These are phyloP conservation scores for Hypoxylon perforatum DNA, from an alignment of 495 filamentous ascomycete genomes.

Conservation along the genomic window DNA sequence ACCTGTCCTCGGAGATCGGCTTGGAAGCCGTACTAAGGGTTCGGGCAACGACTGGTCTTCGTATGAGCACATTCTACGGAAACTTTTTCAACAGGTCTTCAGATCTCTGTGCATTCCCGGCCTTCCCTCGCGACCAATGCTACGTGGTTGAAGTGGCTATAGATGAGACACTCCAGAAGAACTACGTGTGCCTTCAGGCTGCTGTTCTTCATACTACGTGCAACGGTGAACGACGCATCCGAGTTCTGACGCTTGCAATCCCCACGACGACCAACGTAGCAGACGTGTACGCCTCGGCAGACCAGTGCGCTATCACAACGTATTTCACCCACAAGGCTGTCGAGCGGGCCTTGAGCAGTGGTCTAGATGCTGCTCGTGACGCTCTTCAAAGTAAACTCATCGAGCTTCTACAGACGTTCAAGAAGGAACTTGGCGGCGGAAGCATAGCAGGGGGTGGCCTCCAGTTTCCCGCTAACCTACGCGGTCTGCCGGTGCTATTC, in stretches of 20 bases:
- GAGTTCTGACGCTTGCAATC: constrained; percentile 91
- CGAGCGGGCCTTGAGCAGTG: constrained; percentile 84
- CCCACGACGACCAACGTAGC: constrained; percentile 91
- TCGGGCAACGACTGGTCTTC: constrained; percentile 90
- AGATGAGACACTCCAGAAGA: constrained; percentile 92
- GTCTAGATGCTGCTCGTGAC: constrained; percentile 90
- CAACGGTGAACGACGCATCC: constrained; percentile 94
- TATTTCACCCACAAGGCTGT: constrained; percentile 99
- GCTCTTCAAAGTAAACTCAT: constrained; percentile 87
- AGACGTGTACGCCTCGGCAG: constrained; percentile 93
- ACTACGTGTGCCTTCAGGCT: constrained; percentile 94
- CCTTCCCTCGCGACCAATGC: constrained; percentile 95
- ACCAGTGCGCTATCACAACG: constrained; percentile 90
- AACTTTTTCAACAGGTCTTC: constrained; percentile 99
- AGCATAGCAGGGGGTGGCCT: constrained; percentile 92
- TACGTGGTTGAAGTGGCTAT: constrained; percentile 99
- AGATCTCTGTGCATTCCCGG: constrained; percentile 96
- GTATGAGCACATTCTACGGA: constrained; percentile 98
- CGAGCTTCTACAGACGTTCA: constrained; percentile 94
- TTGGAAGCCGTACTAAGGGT: constrained; percentile 96
- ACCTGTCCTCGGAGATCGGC: constrained; percentile 93
- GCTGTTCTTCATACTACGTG: constrained; percentile 97
- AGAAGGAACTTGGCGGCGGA: constrained; percentile 95
- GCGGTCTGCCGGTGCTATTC: constrained; percentile 89
- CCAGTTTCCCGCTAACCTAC: constrained; percentile 92